Percentiles rank a stretch among this genome's conserved stretches.
These are phyloP conservation scores for Lepidium sativum DNA, from an alignment of 345 rosid species.

Conservation along the genomic window DNA sequence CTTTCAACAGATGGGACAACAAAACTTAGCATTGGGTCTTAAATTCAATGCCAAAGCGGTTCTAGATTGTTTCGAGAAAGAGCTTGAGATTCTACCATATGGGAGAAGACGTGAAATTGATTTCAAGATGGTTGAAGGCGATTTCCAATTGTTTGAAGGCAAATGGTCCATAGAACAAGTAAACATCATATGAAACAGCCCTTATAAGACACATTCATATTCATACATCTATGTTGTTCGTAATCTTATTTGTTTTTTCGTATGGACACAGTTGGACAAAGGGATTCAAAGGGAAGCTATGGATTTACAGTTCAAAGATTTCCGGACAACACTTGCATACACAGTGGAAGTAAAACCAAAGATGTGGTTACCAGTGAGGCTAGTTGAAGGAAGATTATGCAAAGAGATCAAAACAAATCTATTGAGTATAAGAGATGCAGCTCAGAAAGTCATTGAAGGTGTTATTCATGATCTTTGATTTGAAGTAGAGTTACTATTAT, in stretches of 20 bases:
- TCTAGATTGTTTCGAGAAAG: slow-evolving; percentile 83
- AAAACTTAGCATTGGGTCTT: slow-evolving; percentile 63
- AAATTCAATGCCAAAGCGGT: slow-evolving; percentile 84
- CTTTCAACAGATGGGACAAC: slow-evolving; percentile 61
- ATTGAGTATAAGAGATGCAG: slow-evolving; percentile 52
- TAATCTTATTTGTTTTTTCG: background rate
- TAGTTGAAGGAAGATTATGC: slow-evolving; percentile 76
- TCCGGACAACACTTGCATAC: slow-evolving; percentile 53
- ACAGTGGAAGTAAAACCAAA: slow-evolving; percentile 69
- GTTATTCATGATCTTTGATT: slow-evolving; percentile 31
- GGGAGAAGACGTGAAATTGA: slow-evolving; percentile 74
- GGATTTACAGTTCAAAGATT: slow-evolving; percentile 31
- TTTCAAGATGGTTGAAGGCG: slow-evolving; percentile 89
- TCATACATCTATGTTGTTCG: background rate
- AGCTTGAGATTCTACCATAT: slow-evolving; percentile 46
- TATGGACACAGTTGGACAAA: slow-evolving; percentile 33
- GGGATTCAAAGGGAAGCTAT: slow-evolving; percentile 25
- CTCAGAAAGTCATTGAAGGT: slow-evolving; percentile 34
- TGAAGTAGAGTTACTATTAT: background rate
- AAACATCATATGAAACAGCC: too few relatives aligned
- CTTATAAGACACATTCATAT: background rate
- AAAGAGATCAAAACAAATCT: slow-evolving; percentile 68
- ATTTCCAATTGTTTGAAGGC: slow-evolving; percentile 79
- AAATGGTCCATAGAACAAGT: slow-evolving; percentile 95
- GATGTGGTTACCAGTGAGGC: slow-evolving; percentile 65